Percentiles rank a stretch among this genome's conserved stretches.
phyloP scores from a whole-genome alignment of 2,329 filamentous ascomycete genomes.

The Neophaeococcomyces aloes region DNA sequence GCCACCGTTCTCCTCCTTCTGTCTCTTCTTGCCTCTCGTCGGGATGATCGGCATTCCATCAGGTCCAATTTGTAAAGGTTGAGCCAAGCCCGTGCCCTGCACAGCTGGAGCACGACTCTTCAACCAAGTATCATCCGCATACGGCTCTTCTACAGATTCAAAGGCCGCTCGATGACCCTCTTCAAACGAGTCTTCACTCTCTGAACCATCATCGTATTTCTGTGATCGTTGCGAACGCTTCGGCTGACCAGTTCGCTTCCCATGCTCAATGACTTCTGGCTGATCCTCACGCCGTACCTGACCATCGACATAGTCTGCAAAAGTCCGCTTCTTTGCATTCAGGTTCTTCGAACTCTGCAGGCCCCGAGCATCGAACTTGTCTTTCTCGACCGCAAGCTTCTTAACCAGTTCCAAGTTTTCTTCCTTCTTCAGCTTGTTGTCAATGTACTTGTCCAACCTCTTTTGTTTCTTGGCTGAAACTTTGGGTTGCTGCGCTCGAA shows the following conservation, averaged over 20 bases:
- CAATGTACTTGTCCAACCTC: constrained; percentile 60
- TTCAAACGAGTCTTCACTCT: constrained; percentile 22
- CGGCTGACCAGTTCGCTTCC: constrained; percentile 46
- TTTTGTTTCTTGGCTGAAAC: constrained; percentile 57
- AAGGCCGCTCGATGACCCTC: constrained; percentile 25
- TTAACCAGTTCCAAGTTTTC: constrained; percentile 76
- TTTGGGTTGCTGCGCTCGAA: constrained; percentile 44
- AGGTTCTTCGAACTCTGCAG: constrained; percentile 69
- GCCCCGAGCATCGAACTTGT: constrained; percentile 62
- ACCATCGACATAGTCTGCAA: constrained; percentile 47
- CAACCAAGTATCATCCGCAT: constrained; percentile 3
- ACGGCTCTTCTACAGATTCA: constrained; percentile 35
- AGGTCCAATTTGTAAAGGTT: constrained; percentile 69
- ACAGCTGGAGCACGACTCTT: neutral
- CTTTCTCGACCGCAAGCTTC: constrained; percentile 66
- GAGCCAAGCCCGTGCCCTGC: constrained; percentile 68
- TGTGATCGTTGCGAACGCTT: constrained; percentile 21
- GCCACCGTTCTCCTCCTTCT: constrained; percentile 24
- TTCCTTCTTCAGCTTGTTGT: constrained; percentile 88
- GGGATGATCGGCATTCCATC: constrained; percentile 65
- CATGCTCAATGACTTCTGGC: neutral
- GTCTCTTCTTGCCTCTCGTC: constrained; percentile 56
- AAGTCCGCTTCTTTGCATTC: constrained; percentile 48
- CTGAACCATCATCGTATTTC: constrained; percentile 13
- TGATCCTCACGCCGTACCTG: neutral